A percentile compares a stretch with the other conserved stretches of the same genome.
Evolutionary conservation across 2,329 filamentous ascomycete genomes (phyloP).

Genomic region (Raffaelea albimanens): DNA sequence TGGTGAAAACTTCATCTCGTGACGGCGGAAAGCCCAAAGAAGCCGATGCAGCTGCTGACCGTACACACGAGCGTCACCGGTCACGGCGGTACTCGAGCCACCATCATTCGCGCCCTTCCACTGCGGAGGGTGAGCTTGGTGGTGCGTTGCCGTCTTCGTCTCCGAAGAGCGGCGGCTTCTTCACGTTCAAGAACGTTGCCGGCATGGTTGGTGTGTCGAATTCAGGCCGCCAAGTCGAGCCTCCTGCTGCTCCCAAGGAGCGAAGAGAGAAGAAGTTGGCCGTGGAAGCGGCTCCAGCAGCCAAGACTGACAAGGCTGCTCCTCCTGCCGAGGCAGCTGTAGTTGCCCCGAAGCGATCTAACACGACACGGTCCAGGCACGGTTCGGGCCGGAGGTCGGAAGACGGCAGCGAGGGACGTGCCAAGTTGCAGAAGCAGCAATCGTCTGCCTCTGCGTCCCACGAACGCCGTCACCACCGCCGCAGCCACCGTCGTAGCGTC

Average conservation of each 20-base stretch:
- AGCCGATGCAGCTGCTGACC: slow-evolving; percentile 13
- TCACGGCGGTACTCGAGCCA: slow-evolving; percentile 14
- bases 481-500: background rate
- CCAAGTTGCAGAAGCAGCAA: background rate
- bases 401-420: slow-evolving; percentile 2
- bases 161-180: background rate
- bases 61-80: slow-evolving; percentile 14
- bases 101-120: slow-evolving; percentile 10
- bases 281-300: background rate
- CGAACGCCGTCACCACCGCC: background rate
- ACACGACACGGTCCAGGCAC: slow-evolving; percentile 11
- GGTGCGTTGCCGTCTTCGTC: background rate
- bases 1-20: slow-evolving; percentile 4
- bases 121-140: slow-evolving; percentile 4
- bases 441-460: background rate
- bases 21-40: slow-evolving; percentile 15
- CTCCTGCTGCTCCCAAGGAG: slow-evolving; percentile 7
- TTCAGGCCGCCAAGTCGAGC: no score
- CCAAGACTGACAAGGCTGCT: slow-evolving; percentile 12
- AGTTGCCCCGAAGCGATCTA: slow-evolving; percentile 14
- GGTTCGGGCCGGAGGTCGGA: slow-evolving; percentile 12
- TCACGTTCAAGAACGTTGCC: background rate
- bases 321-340: slow-evolving; percentile 10
- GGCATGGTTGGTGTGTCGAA: no score
- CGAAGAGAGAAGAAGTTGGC: no score